Evolutionary conservation across 129 eudicot species (phyloP).

Genomic region (Flaveria robusta): DNA sequence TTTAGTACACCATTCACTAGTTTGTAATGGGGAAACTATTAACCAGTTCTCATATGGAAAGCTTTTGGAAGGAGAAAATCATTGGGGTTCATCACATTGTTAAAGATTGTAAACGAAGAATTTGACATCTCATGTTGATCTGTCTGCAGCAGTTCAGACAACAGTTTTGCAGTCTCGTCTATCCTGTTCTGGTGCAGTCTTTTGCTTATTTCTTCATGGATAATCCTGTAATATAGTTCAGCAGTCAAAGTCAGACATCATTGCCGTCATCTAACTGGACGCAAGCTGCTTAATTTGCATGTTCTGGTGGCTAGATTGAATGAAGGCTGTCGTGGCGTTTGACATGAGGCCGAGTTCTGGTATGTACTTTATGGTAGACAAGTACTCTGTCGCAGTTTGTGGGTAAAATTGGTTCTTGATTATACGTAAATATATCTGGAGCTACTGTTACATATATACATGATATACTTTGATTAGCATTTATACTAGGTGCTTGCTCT

Average conservation of each 20-base stretch:
- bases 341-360: slow-evolving; percentile 27
- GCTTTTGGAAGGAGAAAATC: slow-evolving; percentile 26
- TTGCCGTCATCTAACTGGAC: slow-evolving; percentile 23
- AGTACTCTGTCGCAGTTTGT: slow-evolving; percentile 27
- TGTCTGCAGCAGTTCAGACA: slow-evolving; percentile 26
- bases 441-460: slow-evolving; percentile 12
- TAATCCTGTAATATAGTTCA: slow-evolving; percentile 33
- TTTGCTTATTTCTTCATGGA: slow-evolving; percentile 35
- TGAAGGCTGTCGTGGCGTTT: slow-evolving; percentile 20
- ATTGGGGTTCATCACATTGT: slow-evolving; percentile 6
- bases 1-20: slow-evolving; percentile 13
- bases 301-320: slow-evolving; percentile 36
- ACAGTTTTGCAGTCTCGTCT: slow-evolving; percentile 3
- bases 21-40: slow-evolving; percentile 19
- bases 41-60: slow-evolving; percentile 15
- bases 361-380: slow-evolving; percentile 30
- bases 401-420: slow-evolving; percentile 29
- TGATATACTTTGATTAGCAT: background rate
- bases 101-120: slow-evolving; percentile 17
- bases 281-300: slow-evolving; percentile 32
- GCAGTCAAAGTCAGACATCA: slow-evolving; percentile 19
- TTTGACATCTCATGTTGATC: slow-evolving; percentile 19
- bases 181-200: slow-evolving; percentile 26
- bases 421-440: slow-evolving; percentile 23
- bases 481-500: slow-evolving; percentile 19